phyloP scores from a whole-genome alignment of 2,329 filamentous ascomycete species.

The Alternaria sp. region DNA sequence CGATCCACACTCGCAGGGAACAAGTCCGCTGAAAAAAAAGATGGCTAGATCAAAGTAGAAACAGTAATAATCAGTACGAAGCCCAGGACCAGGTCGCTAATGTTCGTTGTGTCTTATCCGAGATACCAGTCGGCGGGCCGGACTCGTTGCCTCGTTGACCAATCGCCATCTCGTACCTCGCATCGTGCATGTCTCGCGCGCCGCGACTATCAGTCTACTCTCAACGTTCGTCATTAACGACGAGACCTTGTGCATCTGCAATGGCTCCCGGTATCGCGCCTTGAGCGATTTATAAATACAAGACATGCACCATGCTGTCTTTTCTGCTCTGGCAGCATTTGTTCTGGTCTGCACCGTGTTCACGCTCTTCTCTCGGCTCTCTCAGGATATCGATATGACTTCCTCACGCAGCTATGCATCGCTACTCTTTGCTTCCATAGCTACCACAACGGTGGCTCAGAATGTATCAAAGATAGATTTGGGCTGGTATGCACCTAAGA shows the following conservation, averaged over 20 bases:
- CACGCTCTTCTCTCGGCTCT: slow-evolving; percentile 27
- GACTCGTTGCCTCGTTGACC: slow-evolving; percentile 1
- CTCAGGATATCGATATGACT: slow-evolving; percentile 29
- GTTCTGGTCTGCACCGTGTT: slow-evolving; percentile 24
- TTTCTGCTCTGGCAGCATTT: slow-evolving; percentile 14
- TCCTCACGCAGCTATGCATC: slow-evolving; percentile 20
- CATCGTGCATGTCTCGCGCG: slow-evolving; percentile 24
- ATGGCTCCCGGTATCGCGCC: slow-evolving; percentile 19
- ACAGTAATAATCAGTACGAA: not conserved
- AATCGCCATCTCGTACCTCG: slow-evolving; percentile 17
- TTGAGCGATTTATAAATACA: slow-evolving; percentile 11
- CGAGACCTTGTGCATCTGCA: slow-evolving; percentile 23
- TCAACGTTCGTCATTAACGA: slow-evolving; percentile 15
- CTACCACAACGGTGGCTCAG: slow-evolving; percentile 19
- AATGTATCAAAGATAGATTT: slow-evolving; percentile 31
- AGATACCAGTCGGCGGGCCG: not conserved
- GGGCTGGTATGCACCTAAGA: slow-evolving; percentile 45
- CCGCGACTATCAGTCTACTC: slow-evolving; percentile 5
- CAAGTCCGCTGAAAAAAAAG: not conserved
- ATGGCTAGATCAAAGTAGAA: not conserved
- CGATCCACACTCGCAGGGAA: not conserved
- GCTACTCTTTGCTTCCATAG: slow-evolving; percentile 24
- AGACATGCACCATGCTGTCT: slow-evolving; percentile 34
- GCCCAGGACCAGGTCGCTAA: not conserved
- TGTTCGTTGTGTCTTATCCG: not conserved